Percentiles rank a stretch among this genome's conserved stretches.
These are phyloP conservation scores for Citrus hindsii DNA, from an alignment of 345 rosid species.

Conservation along the genomic window DNA sequence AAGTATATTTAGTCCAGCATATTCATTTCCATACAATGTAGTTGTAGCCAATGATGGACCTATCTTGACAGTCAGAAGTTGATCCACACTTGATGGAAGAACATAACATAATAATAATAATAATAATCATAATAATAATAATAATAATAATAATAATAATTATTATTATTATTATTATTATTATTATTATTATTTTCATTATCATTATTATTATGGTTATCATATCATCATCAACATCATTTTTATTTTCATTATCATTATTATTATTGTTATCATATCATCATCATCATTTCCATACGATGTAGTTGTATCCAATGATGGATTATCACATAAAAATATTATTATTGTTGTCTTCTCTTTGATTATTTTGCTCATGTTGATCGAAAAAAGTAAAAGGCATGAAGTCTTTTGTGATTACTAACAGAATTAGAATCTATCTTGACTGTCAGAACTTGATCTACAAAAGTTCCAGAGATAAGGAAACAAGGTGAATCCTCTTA, in stretches of 20 bases:
- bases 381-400: not conserved
- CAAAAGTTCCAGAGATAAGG: not conserved
- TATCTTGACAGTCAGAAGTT: no score
- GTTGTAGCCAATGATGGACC: no score
- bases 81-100: no score
- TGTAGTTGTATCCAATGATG: not conserved
- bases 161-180: no score
- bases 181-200: no score
- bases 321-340: not conserved
- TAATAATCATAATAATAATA: no score
- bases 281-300: not conserved
- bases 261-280: no score
- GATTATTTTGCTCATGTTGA: not conserved
- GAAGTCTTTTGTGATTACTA: not conserved
- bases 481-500: not conserved
- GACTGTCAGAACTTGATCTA: not conserved
- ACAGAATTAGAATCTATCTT: not conserved
- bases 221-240: no score
- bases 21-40: not conserved
- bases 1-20: not conserved
- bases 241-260: no score
- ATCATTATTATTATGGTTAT: no score
- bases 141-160: no score
- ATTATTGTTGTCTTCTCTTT: not conserved
- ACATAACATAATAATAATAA: no score